A percentile compares a stretch with the other conserved stretches of the same genome.
Evolutionary conservation across 352 stramenopile species (phyloP).

Genomic region (Phytophthora melonis): DNA sequence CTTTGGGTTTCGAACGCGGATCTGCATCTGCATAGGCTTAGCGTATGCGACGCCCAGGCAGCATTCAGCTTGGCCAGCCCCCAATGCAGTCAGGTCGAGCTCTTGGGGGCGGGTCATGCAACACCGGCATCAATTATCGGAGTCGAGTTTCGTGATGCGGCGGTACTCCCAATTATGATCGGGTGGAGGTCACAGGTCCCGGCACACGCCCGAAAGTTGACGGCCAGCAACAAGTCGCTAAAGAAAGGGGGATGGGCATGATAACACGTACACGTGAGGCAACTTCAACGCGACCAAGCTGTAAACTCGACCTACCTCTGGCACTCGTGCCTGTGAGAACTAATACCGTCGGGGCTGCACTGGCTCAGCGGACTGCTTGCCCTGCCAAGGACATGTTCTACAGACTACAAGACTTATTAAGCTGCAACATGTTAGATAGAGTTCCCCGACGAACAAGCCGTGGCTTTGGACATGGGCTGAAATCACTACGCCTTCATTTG

Average conservation of each 20-base stretch:
- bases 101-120: background rate
- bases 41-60: background rate
- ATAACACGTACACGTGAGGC: constrained; percentile 1
- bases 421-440: no score
- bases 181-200: constrained; percentile 13
- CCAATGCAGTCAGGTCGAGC: constrained; percentile 6
- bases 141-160: constrained; percentile 31
- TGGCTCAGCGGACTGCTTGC: no score
- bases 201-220: constrained; percentile 19
- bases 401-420: no score
- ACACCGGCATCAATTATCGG: constrained; percentile 22
- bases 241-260: constrained; percentile 26
- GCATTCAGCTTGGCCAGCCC: constrained; percentile 1
- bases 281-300: background rate
- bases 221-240: constrained; percentile 13
- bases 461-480: no score
- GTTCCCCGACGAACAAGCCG: no score
- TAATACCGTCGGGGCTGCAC: background rate
- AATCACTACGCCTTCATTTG: no score
- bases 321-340: background rate
- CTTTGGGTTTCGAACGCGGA: constrained; percentile 7
- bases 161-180: constrained; percentile 7
- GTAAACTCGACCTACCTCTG: background rate
- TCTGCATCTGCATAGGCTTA: background rate
- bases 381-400: no score